Base-by-base conservation (phyloP, 2,329 filamentous ascomycete species). In the Emericellopsis cladophorae region DNA sequence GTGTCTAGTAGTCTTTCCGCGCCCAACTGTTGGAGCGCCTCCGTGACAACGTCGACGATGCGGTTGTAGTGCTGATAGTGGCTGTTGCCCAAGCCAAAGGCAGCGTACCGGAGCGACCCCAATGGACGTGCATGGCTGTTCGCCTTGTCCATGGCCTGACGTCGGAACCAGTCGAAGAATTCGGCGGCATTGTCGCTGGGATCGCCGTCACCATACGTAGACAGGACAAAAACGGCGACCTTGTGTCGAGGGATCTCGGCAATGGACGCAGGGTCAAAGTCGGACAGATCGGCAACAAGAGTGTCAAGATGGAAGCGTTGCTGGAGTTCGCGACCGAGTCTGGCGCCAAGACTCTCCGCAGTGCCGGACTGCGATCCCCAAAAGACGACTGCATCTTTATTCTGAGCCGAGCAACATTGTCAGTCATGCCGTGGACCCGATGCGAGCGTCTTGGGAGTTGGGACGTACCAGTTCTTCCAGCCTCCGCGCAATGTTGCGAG, bases 281-380 rank as follows among this genome's bases (percentile, higher is more conserved):
- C 67, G 2, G 59, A 62, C 2, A 66, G 50, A 42, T 69, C 65
- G 7, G 61, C 64, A 58, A 89, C 84, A 84, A 94, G 92, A 43
- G 86, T 90, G 63, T 88, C 88, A 44, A 94, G 70, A 22, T 86
- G 86, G 56, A 89, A 94, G 45, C 86, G 74, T 53, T 85, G 87
- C 54, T 84, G 84, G 48, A 86, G 87, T 62, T 94, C 87, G 67
- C 93, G 93, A 45, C 86, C 84, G 52, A 94, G 65, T 49, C 86
- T 74, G 7, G 84, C 87, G 46, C 87, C 87, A 57, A 93, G 93
- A 61, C 93, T 87, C 65, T 94, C 87, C 21, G 87, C 87, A 31
- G 86, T 94, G 53, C 87, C 87, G 21, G 87, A 93, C 66, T 94
- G 87, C 33, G 86, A 93, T 46, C 86, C 87, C 58, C 90, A 94